Evolutionary conservation across 2,329 filamentous ascomycete species (phyloP), one percentile per base, ranked within the genome.

Genomic region (Trichoderma hamatum): DNA sequence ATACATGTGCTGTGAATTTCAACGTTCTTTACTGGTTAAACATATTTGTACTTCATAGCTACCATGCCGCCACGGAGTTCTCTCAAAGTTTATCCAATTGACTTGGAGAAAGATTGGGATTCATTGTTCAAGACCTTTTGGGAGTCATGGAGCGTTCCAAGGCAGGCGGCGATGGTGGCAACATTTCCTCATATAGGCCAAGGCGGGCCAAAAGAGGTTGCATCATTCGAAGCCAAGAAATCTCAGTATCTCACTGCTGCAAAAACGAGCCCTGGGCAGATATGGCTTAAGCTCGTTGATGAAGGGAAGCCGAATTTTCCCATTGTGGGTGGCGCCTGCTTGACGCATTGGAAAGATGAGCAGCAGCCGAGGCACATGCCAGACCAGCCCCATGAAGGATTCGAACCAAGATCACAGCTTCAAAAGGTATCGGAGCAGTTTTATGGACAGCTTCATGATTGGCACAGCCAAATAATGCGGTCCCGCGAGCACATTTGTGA

Each of bases 141-240:
- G 64, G 36, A 67, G 21, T 43, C 64, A 59, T 67, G 64, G 64
- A 56, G 64, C 28, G 34, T 36, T 11, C 64, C 64, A 14, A 32
- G 52, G 30, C 64, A 67, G 36, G 52, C 54, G 11, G 52, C 64
- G 9, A 58, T 67, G 52, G 64, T 58, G n/a, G 55, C 56, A 46
- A 67, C 64, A 36, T 59, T 67, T 32, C 64, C 64, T 67, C 52
- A 59, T 2, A 67, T 67, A 28, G 64, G 64, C 5, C 26, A 49
- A 51, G 52, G 54, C 1, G 64, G 64, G 5, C 52, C 64, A 34
- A 36, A 51, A n/a, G 64, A 67, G 24, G 64, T 26, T 7, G 55
- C 32, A 26, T 54, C 64, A 6, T 67, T 67, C 28, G 54, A 24
- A 24, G n/a, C 34, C 2, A 59, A 56, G 14, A 67, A 67, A 30